Evolutionary conservation across 805 yeast genomes (phyloP).

Genomic region (Lachancea cidri): DNA sequence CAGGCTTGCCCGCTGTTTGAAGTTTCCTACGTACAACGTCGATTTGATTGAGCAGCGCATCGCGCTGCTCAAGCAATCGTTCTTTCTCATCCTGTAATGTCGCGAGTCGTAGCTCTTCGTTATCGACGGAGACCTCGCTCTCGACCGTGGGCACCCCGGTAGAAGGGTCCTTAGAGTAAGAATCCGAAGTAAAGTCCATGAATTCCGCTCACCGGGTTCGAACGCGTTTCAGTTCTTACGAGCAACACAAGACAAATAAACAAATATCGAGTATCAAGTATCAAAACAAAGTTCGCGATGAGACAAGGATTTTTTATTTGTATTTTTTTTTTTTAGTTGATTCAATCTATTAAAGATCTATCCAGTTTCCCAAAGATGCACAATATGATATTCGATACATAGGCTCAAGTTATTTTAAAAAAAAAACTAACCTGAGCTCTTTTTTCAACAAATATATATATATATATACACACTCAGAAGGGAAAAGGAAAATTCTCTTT

Average conservation of each 20-base stretch:
- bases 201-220: neutral
- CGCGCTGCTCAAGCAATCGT: conserved; percentile 14
- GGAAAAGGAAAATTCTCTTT: neutral
- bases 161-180: no score
- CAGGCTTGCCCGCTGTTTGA: neutral
- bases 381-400: neutral
- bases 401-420: no score
- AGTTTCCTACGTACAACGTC: conserved; percentile 2
- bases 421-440: no score
- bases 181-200: conserved; percentile 27
- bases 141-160: conserved; percentile 2
- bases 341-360: no score
- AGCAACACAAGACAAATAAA: no score
- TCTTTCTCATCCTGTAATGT: conserved; percentile 21
- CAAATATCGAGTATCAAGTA: no score
- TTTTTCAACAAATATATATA: no score
- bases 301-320: no score
- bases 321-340: no score
- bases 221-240: no score
- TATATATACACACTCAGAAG: neutral
- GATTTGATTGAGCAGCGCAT: conserved; percentile 16
- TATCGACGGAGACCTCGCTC: conserved; percentile 9
- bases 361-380: neutral
- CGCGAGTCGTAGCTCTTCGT: conserved; percentile 14
- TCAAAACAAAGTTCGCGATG: neutral